Evolutionary conservation across 129 eudicot genomes (phyloP), one percentile per base, ranked within the genome.

Genomic region (Artemisia tridentata): DNA sequence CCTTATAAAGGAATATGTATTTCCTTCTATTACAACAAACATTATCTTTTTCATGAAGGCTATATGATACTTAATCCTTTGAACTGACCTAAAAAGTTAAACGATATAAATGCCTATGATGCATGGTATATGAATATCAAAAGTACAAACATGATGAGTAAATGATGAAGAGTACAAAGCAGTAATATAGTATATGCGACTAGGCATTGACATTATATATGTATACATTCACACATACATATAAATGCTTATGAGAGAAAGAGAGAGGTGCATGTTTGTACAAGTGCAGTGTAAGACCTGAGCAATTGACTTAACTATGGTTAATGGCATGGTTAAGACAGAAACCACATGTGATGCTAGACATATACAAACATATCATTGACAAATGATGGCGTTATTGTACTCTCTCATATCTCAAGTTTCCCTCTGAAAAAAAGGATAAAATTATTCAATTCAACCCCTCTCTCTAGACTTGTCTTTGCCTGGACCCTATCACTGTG

Each of bases 361-460:
- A 76, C 72, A 80, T 76, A 72, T 68, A 60, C 80, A 80, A 73
- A 79, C 79, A 73, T 77, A 83, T 92, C 85, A 92, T 92, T 92
- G 98, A 75, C 85, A 83, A 83, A 92, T 92, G 90, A 89, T 92
- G 82, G 85, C 77, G 82, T 87, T 83, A 78, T 80, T 80, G 89
- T 84, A 86, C 88, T 81, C 81, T 77, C 84, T 47, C 74, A 58
- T 76, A 68, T 80, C 78, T 80, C 63, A 72, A 75, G 79, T 67
- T 82, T 79, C 67, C 64, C 83, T 69, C 80, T 53, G 79, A 38
- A 59, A 71, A 66, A 73, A 68, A 78, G 83, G 62, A 86, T 71
- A 71, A 65, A 62, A 65, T 67, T 78, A 78, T 63, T 62, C 71
- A 75, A 79, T 76, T 78, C 75, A 74, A 74, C 75, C 74, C 83